Percentiles rank a stretch among this genome's conserved stretches.
These are phyloP conservation scores for Cercophora sp. DNA, from an alignment of 495 filamentous ascomycete species.

Conservation along the genomic window DNA sequence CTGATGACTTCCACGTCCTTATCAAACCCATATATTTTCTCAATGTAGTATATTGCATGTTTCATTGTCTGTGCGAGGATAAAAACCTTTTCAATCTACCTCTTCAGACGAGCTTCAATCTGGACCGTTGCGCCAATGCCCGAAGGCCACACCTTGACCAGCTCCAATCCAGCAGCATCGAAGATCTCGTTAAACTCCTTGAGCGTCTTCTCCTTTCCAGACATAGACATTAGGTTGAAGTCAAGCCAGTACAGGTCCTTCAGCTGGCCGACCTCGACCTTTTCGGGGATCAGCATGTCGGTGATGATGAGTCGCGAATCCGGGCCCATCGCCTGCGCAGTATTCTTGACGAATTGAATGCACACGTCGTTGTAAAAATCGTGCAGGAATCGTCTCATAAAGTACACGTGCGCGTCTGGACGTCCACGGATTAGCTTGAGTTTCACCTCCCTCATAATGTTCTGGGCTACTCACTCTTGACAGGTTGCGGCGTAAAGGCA, in stretches of 20 bases:
- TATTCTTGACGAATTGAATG: conserved; percentile 39
- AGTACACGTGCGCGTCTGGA: conserved; percentile 47
- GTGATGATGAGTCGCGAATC: conserved; percentile 27
- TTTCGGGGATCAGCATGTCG: conserved; percentile 28
- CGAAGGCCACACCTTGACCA: conserved; percentile 28
- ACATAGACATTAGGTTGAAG: conserved; percentile 27
- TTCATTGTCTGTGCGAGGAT: neutral
- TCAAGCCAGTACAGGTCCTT: conserved; percentile 25
- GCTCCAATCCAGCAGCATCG: conserved; percentile 23
- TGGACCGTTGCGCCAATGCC: conserved; percentile 13
- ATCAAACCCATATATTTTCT: neutral
- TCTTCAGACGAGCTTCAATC: conserved; percentile 20
- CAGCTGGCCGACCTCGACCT: conserved; percentile 15
- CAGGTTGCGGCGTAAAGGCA: conserved; percentile 14
- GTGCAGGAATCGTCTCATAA: conserved; percentile 52
- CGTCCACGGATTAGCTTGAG: neutral
- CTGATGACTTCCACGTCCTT: no score
- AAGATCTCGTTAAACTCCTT: conserved; percentile 27
- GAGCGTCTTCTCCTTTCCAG: conserved; percentile 30
- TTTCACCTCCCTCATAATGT: neutral
- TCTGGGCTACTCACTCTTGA: conserved; percentile 18
- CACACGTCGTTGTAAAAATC: conserved; percentile 42
- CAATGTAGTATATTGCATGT: neutral
- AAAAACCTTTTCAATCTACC: neutral
- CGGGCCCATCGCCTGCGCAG: conserved; percentile 34